These are phyloP conservation scores for Candida freyschussii DNA, from an alignment of 1,139 yeast species.

Conservation along the genomic window DNA sequence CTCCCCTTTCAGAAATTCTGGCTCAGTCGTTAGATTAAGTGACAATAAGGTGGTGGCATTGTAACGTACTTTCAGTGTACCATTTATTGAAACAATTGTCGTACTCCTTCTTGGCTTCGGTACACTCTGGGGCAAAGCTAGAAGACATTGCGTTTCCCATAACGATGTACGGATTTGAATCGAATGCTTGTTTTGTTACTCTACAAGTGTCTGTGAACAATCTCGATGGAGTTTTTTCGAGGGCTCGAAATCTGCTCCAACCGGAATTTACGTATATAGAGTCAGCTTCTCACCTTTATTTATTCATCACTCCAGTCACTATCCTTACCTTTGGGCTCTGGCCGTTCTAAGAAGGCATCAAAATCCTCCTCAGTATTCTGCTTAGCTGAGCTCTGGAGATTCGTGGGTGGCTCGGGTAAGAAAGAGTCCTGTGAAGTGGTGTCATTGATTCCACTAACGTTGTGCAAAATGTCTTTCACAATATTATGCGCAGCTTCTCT, in stretches of 20 bases:
- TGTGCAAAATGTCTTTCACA: slow-evolving; percentile 20
- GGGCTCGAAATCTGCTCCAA: too few relatives aligned
- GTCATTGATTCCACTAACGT: slow-evolving; percentile 25
- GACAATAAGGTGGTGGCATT: too few relatives aligned
- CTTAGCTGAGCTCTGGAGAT: slow-evolving; percentile 4
- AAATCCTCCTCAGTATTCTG: slow-evolving; percentile 14
- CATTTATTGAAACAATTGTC: slow-evolving; percentile 92
- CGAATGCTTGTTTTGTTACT: too few relatives aligned
- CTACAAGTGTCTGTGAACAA: too few relatives aligned
- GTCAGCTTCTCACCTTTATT: neutral
- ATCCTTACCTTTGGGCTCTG: slow-evolving; percentile 3
- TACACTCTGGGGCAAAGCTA: slow-evolving; percentile 96
- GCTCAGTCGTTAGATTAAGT: too few relatives aligned
- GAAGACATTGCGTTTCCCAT: slow-evolving; percentile 88
- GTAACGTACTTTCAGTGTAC: slow-evolving; percentile 74
- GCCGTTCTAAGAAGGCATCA: slow-evolving; percentile 21
- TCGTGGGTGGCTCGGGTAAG: slow-evolving; percentile 10
- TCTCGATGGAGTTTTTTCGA: too few relatives aligned
- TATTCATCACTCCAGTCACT: slow-evolving; percentile 20
- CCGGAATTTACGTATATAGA: too few relatives aligned
- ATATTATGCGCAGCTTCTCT: slow-evolving; percentile 23
- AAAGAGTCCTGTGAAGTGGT: slow-evolving; percentile 12
- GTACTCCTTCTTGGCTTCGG: slow-evolving; percentile 75
- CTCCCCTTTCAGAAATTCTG: slow-evolving; percentile 39
- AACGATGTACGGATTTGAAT: too few relatives aligned